Percentiles rank a stretch among this genome's conserved stretches.
Evolutionary conservation across 129 eudicot species (phyloP).

Genomic region (Tagetes patula): DNA sequence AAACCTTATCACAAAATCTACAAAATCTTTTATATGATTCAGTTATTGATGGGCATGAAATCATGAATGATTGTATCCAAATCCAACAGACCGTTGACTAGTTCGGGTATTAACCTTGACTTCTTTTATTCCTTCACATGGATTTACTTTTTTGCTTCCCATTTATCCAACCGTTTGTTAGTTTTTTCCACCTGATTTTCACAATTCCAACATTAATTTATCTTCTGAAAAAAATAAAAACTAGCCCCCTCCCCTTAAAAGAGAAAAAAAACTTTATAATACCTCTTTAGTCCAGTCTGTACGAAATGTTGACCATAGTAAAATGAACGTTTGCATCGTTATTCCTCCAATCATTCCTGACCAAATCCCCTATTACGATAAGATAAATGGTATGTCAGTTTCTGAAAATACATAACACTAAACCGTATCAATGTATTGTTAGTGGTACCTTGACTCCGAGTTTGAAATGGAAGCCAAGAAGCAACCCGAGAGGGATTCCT

Average conservation of each 20-base stretch:
- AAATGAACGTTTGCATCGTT: constrained; percentile 62
- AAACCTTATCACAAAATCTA: background rate
- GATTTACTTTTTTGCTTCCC: constrained; percentile 49
- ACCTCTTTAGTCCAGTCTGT: constrained; percentile 91
- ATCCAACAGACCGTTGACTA: background rate
- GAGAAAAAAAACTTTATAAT: background rate
- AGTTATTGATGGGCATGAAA: constrained; percentile 13
- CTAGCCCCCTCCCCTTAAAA: background rate
- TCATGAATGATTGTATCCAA: constrained; percentile 12
- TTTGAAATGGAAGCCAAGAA: constrained; percentile 71
- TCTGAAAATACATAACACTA: background rate
- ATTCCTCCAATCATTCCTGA: constrained; percentile 90
- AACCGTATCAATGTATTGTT: background rate
- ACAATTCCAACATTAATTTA: background rate
- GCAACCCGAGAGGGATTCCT: constrained; percentile 75
- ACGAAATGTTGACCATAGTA: constrained; percentile 55
- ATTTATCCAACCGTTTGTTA: constrained; percentile 51
- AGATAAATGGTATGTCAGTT: background rate
- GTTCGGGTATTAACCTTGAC: constrained; percentile 18
- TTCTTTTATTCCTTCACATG: constrained; percentile 30
- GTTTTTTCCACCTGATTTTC: constrained; percentile 67
- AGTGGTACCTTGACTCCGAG: constrained; percentile 66
- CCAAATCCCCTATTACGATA: constrained; percentile 71
- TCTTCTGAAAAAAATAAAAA: background rate
- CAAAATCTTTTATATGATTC: background rate